A percentile compares a stretch with the other conserved stretches of the same genome.
Evolutionary conservation across 768 basidiomycete species (phyloP).

Genomic region (Lyophyllum atratum): DNA sequence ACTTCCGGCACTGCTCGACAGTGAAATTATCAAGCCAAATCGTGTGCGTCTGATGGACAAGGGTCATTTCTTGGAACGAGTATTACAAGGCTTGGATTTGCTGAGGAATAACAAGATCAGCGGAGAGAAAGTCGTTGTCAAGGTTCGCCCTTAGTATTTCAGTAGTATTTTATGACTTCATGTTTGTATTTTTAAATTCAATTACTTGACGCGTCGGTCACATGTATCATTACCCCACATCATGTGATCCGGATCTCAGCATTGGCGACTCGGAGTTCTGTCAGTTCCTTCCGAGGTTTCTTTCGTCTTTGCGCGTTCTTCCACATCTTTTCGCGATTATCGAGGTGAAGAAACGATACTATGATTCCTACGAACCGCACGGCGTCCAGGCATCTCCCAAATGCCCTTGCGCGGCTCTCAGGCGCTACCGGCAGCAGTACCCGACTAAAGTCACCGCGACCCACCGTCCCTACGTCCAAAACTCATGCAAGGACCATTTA

Average conservation of each 20-base stretch:
- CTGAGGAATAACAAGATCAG: slow-evolving; percentile 49
- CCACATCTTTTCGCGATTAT: background rate
- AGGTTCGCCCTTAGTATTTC: slow-evolving; percentile 21
- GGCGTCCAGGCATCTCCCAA: slow-evolving; percentile 29
- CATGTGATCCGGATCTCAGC: slow-evolving; percentile 18
- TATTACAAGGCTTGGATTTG: slow-evolving; percentile 42
- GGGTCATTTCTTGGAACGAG: slow-evolving; percentile 43
- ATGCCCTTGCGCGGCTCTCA: slow-evolving; percentile 18
- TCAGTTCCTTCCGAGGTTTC: slow-evolving; percentile 2
- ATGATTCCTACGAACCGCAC: slow-evolving; percentile 43
- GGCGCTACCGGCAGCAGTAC: background rate
- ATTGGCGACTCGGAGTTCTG: background rate
- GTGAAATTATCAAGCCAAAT: slow-evolving; percentile 42
- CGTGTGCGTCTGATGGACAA: slow-evolving; percentile 41
- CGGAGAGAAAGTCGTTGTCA: slow-evolving; percentile 51
- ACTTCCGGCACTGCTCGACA: slow-evolving; percentile 40
- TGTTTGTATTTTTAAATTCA: slow-evolving; percentile 4
- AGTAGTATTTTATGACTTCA: background rate
- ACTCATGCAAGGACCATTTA: slow-evolving; percentile 1
- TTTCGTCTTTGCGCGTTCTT: background rate
- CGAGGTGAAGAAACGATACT: background rate
- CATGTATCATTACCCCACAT: slow-evolving; percentile 11
- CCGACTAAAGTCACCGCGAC: slow-evolving; percentile 9
- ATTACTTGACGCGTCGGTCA: slow-evolving; percentile 2
- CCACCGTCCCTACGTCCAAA: background rate